Base-by-base conservation (phyloP, 306 rosid species). In the Hippophae tibetana region DNA sequence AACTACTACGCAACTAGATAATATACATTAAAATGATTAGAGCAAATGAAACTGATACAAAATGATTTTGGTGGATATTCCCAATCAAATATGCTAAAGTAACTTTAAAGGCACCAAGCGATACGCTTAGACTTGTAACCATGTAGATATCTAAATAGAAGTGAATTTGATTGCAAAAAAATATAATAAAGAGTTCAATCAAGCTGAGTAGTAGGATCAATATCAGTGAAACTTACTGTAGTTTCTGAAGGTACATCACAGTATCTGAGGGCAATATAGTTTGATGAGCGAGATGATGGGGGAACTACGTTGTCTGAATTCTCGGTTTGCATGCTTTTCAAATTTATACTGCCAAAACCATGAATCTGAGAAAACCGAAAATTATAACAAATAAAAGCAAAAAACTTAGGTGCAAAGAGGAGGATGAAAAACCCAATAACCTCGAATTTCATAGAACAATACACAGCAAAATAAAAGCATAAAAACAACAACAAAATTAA, bases 291-390 rank as follows among this genome's bases (percentile, higher is more conserved):
- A 60, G 98, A 92, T 52, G 86, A 70, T 11, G 92, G 89, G 71
- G 98, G 98, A 64, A 92, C 72, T 43, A 85, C 63, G 69, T 87
- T 81, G 81, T 83, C 64, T 40, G 72, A 62, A 73, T 92, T 81
- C 78, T 85, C 98, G 49, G 89, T 80, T 67, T 87, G 98, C 78
- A 87, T 83, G 70, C 78, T 88, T 86, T 85, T 92, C 87, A 92
- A 74, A 74, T 92, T 92, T 72, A 92, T 83, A 80, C 96, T 92
- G 95, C 88, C 83, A 92, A 87, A 87, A 87, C 72, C 66, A 82
- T 57, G 83, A 86, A 84, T 82, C 84, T 75, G 84, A 82, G 94
- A 86, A 74, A 77, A 70, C 77, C 78, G 38, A 31, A 79, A 75
- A 77, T 79, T 71, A 84, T 61, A 59, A 62, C 73, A 47, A 76